These are phyloP conservation scores for Tulasnella sp. DNA, from an alignment of 768 basidiomycete genomes.

Conservation along the genomic window DNA sequence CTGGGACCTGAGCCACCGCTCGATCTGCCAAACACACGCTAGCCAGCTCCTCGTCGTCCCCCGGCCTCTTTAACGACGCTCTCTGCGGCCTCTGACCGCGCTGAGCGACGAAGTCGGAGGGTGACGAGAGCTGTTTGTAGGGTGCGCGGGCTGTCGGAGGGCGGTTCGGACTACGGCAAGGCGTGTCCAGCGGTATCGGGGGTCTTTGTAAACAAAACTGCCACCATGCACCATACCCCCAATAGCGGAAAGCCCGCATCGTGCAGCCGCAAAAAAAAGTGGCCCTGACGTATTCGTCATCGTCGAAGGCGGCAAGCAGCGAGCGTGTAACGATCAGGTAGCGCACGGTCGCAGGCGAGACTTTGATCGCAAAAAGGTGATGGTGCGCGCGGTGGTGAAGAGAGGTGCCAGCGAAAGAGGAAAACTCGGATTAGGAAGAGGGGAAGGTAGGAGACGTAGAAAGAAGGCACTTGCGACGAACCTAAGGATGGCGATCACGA, in stretches of 20 bases:
- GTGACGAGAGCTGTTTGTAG: background rate
- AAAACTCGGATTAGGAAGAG: background rate
- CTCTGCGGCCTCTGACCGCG: background rate
- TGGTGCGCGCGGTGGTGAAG: background rate
- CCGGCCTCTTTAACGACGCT: conserved; percentile 35
- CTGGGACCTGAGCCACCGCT: conserved; percentile 7
- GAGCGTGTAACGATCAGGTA: background rate
- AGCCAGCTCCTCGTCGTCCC: conserved; percentile 34
- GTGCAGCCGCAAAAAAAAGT: background rate
- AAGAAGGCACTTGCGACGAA: background rate
- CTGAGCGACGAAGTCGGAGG: background rate
- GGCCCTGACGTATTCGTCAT: conserved; percentile 6
- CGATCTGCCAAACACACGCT: conserved; percentile 5
- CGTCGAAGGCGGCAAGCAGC: background rate
- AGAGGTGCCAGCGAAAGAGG: background rate
- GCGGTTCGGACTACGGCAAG: background rate
- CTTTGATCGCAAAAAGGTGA: background rate
- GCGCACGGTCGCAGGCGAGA: background rate
- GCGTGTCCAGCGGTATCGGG: background rate
- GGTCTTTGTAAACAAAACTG: conserved; percentile 2
- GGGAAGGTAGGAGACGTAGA: background rate
- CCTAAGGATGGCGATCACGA: background rate
- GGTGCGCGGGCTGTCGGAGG: background rate
- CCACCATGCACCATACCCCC: background rate
- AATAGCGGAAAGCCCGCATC: conserved; percentile 14